These are phyloP conservation scores for Hibiscus tridactylites DNA, from an alignment of 345 rosid genomes.

Conservation along the genomic window DNA sequence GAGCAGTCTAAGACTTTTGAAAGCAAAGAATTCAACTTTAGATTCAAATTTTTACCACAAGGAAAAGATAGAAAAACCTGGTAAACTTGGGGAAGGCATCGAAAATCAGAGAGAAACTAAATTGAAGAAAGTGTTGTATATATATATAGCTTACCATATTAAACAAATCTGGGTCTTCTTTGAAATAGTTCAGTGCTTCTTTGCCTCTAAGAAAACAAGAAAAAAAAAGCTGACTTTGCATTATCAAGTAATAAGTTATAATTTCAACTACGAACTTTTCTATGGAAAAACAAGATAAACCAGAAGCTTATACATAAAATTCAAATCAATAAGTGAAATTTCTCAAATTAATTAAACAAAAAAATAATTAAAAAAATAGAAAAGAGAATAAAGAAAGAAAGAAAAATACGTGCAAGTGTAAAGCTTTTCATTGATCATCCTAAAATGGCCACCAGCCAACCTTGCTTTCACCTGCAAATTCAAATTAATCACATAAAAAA, in stretches of 20 bases:
- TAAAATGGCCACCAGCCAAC: conserved; percentile 76
- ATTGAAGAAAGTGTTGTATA: not conserved
- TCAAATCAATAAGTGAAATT: not conserved
- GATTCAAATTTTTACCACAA: too few species aligned
- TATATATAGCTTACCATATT: conserved; percentile 47
- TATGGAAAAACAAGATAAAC: not conserved
- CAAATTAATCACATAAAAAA: conserved; percentile 7
- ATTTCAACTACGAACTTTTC: not conserved
- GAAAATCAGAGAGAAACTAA: not conserved
- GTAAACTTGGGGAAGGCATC: not conserved
- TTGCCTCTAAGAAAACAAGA: conserved; percentile 40
- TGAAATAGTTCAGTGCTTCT: conserved; percentile 71
- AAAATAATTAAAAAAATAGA: not conserved
- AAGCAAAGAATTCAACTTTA: too few species aligned
- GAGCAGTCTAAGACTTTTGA: too few species aligned
- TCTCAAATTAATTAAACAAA: not conserved
- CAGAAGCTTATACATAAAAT: not conserved
- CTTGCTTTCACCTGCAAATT: conserved; percentile 65
- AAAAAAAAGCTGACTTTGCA: not conserved
- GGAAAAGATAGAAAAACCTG: too few species aligned
- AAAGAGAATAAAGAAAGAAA: not conserved
- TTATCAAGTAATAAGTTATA: not conserved
- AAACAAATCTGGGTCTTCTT: conserved; percentile 68
- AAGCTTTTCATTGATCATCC: conserved; percentile 91
- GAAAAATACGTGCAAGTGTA: conserved; percentile 74